Evolutionary conservation across 2,329 filamentous ascomycete genomes (phyloP), one percentile per base, ranked within the genome.

Genomic region (Colletotrichum sansevieriae): DNA sequence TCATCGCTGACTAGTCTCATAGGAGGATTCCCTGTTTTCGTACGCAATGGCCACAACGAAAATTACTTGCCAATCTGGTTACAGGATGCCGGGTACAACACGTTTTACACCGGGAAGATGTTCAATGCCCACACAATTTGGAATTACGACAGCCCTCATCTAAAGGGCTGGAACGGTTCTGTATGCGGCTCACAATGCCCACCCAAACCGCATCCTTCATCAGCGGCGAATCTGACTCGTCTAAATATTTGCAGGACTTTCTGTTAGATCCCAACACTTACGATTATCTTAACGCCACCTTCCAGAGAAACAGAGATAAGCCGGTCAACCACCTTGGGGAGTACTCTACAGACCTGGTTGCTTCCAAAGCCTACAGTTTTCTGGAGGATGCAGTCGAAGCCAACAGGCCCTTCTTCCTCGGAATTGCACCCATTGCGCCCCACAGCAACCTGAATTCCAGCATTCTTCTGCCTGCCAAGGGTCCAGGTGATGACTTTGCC

Each of bases 261-360:
- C 79, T 91, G 1, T 79, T 92, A 1, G 90, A 92, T 70, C 90
- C 90, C 0, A 86, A 84, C 71, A 93, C 91, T 0, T 93, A 93
- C 73, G 81, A 86, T 33, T 93, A 92, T 74, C 82, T 89, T 29
- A 92, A 92, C 74, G 82, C 87, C 2, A 89, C 85, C 4, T 90
- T 89, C 75, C 86, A 90, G 69, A 83, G 87, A 10, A 90, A 92
- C 72, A 78, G 82, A 0, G 84, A 88, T 1, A 64, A 64, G 1
- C 80, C 80, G 0, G 73, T 76, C 15, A 80, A 76, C 64, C 79
- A 79, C 81, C 0, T 91, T 39, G 74, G 75, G 9, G 51, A 78
- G 37, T 77, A 83, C 72, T 77, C 80, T 47, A 82, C 84, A 2
- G 91, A 92, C 72, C 78, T 93, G 7, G 81, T 92, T 13, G 83